Evolutionary conservation across 2,329 filamentous ascomycete genomes (phyloP).

Genomic region (Bipolaris oryzae): DNA sequence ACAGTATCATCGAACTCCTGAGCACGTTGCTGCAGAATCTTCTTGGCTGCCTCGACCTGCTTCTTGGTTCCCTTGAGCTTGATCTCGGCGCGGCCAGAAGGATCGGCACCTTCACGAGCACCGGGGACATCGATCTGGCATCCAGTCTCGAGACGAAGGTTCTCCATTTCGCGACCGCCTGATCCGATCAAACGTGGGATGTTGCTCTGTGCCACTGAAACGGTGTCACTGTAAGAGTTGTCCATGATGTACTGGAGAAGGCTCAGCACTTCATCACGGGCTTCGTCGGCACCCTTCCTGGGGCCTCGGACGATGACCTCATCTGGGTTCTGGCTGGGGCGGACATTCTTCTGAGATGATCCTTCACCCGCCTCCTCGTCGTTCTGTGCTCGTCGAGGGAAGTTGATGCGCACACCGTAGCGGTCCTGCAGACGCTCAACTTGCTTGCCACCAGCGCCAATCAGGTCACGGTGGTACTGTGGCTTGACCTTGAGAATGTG

Average conservation of each 20-base stretch:
- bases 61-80: slow-evolving; percentile 90
- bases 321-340: slow-evolving; percentile 73
- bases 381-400: slow-evolving; percentile 72
- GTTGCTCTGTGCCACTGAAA: slow-evolving; percentile 89
- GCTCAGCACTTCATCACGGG: slow-evolving; percentile 87
- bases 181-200: slow-evolving; percentile 93
- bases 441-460: slow-evolving; percentile 83
- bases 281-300: slow-evolving; percentile 89
- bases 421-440: slow-evolving; percentile 91
- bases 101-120: slow-evolving; percentile 70
- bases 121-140: slow-evolving; percentile 92
- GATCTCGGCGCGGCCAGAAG: slow-evolving; percentile 77
- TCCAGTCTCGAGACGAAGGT: slow-evolving; percentile 80
- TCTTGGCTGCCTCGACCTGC: slow-evolving; percentile 90
- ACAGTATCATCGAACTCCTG: slow-evolving; percentile 90
- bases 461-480: slow-evolving; percentile 92
- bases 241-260: slow-evolving; percentile 89
- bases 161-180: slow-evolving; percentile 88
- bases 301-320: slow-evolving; percentile 92
- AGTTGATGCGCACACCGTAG: slow-evolving; percentile 94
- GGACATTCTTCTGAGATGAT: slow-evolving; percentile 67
- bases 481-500: slow-evolving; percentile 88
- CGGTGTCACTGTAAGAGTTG: slow-evolving; percentile 77
- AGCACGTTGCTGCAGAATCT: slow-evolving; percentile 83
- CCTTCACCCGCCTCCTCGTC: slow-evolving; percentile 74